A percentile compares a stretch with the other conserved stretches of the same genome.
Conservation (phyloP, 1,284 basidiomycete species). For the Marasmius tenuissimus region DNA sequence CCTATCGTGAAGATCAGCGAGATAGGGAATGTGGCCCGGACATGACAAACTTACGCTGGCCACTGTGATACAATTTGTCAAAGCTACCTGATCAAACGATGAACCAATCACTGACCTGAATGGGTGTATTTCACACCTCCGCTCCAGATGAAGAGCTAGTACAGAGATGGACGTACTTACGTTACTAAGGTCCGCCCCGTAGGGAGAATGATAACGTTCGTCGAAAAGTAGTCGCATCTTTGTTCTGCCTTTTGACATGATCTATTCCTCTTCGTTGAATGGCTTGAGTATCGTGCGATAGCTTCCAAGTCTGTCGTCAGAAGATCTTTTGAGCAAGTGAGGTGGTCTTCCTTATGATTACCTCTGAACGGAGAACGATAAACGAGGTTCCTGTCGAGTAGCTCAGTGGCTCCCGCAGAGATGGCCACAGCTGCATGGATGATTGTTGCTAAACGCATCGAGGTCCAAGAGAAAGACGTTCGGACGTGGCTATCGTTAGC, state of each 20-base stretch:
- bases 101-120: constrained; percentile 33
- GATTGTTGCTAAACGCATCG: background rate
- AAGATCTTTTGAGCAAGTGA: background rate
- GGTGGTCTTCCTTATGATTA: constrained; percentile 34
- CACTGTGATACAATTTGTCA: constrained; percentile 23
- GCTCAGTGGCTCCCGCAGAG: constrained; percentile 24
- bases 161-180: constrained; percentile 26
- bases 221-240: constrained; percentile 42
- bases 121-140: constrained; percentile 59
- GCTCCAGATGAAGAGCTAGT: constrained; percentile 46
- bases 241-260: constrained; percentile 38
- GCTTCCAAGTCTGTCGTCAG: constrained; percentile 23
- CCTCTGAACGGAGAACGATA: constrained; percentile 49
- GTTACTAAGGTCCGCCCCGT: constrained; percentile 52
- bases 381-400: constrained; percentile 46
- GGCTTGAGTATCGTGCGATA: constrained; percentile 37
- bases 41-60: constrained; percentile 30
- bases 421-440: background rate
- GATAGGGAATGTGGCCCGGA: background rate
- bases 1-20: constrained; percentile 34
- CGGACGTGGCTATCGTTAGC: too few relatives aligned
- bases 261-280: constrained; percentile 39
- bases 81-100: background rate
- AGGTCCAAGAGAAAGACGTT: too few relatives aligned
- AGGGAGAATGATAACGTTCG: constrained; percentile 55